phyloP scores from a whole-genome alignment of 225 moss, liverwort and hornwort genomes.

The Polytrichum commune region DNA sequence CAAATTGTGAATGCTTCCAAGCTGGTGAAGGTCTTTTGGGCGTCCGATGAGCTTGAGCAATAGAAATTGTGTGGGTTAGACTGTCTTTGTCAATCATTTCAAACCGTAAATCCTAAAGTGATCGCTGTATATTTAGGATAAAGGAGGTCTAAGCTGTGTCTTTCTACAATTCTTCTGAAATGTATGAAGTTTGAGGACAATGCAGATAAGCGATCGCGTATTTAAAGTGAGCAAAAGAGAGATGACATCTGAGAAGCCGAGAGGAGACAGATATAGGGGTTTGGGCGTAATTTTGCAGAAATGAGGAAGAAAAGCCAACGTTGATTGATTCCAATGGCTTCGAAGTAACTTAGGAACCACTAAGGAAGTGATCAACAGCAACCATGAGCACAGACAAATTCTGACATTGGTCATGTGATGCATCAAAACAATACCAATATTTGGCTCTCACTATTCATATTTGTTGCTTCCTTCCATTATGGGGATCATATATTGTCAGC shows the following conservation, averaged over 20 bases:
- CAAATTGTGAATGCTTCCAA: no score
- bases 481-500: background rate
- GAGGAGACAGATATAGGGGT: slow-evolving; percentile 30
- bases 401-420: slow-evolving; percentile 77
- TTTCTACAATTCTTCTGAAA: background rate
- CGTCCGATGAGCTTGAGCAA: no score
- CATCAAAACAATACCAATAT: slow-evolving; percentile 60
- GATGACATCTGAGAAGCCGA: slow-evolving; percentile 47
- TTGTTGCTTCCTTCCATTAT: no score
- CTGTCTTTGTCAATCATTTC: no score
- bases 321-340: slow-evolving; percentile 33
- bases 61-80: no score
- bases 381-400: slow-evolving; percentile 76
- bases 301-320: slow-evolving; percentile 21
- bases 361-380: slow-evolving; percentile 67
- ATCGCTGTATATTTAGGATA: no score
- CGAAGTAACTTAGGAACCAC: slow-evolving; percentile 31
- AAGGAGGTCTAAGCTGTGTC: no score
- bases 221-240: slow-evolving; percentile 42
- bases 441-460: slow-evolving; percentile 25
- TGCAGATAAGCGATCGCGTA: slow-evolving; percentile 52
- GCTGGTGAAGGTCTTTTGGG: no score
- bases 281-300: slow-evolving; percentile 31
- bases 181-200: background rate
- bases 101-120: no score